A percentile compares a stretch with the other conserved stretches of the same genome.
These are phyloP conservation scores for Gremmenia infestans DNA, from an alignment of 2,329 filamentous ascomycete species.

Conservation along the genomic window DNA sequence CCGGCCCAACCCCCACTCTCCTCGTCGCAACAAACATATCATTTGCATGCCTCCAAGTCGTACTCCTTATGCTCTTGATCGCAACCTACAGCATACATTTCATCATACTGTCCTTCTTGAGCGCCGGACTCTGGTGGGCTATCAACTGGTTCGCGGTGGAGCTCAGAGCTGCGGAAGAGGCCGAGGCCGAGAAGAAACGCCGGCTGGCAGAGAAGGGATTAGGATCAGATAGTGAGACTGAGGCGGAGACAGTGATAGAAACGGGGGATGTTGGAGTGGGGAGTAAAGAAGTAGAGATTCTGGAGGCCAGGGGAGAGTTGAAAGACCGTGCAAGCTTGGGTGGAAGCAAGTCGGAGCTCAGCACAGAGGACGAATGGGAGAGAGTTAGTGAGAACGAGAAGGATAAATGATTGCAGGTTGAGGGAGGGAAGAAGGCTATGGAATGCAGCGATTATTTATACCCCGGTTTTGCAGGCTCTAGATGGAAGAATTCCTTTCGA, in stretches of 20 bases:
- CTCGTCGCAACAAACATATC: constrained; percentile 84
- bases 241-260: constrained; percentile 50
- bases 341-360: constrained; percentile 51
- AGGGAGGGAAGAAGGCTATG: neutral
- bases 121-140: constrained; percentile 79
- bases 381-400: constrained; percentile 76
- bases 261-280: constrained; percentile 13
- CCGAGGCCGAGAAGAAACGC: constrained; percentile 36
- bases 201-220: constrained; percentile 19
- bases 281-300: constrained; percentile 28
- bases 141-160: constrained; percentile 95
- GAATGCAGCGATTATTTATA: neutral
- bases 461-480: neutral
- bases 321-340: constrained; percentile 30
- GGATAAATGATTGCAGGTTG: constrained; percentile 39
- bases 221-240: constrained; percentile 36
- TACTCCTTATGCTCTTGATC: constrained; percentile 70
- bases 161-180: constrained; percentile 44
- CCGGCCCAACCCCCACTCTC: constrained; percentile 82
- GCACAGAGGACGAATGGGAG: constrained; percentile 97
- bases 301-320: constrained; percentile 24
- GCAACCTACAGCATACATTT: constrained; percentile 89
- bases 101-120: constrained; percentile 71
- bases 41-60: constrained; percentile 78
- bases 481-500: neutral